These are phyloP conservation scores for Hypoxylon crocopeplum DNA, from an alignment of 495 filamentous ascomycete genomes.

Conservation along the genomic window DNA sequence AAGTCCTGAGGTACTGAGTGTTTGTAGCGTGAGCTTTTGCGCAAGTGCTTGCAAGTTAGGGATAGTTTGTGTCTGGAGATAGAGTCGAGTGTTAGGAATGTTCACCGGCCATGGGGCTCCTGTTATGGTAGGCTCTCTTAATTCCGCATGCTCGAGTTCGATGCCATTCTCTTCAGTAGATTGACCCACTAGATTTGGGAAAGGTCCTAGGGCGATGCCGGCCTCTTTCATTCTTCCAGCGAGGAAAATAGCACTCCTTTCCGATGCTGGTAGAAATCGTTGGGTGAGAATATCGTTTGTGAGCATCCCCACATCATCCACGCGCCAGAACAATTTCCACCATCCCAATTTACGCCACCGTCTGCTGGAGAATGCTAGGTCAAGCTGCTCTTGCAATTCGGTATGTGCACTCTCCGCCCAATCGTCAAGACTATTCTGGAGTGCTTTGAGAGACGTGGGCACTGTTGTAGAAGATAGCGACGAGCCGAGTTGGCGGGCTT, in stretches of 20 bases:
- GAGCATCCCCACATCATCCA: constrained; percentile 87
- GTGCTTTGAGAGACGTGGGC: constrained; percentile 49
- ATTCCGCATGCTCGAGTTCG: constrained; percentile 1
- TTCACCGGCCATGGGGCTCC: constrained; percentile 50
- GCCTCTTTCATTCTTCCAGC: constrained; percentile 81
- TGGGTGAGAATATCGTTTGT: constrained; percentile 75
- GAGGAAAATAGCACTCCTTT: constrained; percentile 77
- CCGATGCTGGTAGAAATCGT: constrained; percentile 76
- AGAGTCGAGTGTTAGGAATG: constrained; percentile 64
- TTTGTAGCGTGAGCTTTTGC: constrained; percentile 77
- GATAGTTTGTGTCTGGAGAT: constrained; percentile 68
- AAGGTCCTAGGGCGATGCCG: constrained; percentile 51
- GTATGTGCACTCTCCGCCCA: constrained; percentile 85
- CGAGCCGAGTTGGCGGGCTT: constrained; percentile 47
- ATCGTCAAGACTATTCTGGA: constrained; percentile 63
- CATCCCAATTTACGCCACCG: constrained; percentile 80
- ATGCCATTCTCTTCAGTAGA: not conserved
- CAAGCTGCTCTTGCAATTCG: constrained; percentile 80
- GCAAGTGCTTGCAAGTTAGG: constrained; percentile 81
- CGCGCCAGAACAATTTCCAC: constrained; percentile 96
- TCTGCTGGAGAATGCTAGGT: constrained; percentile 70
- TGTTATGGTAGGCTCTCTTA: constrained; percentile 8
- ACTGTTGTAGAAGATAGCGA: constrained; percentile 45
- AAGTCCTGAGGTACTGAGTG: constrained; percentile 69
- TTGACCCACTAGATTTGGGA: constrained; percentile 8